Base-by-base conservation (phyloP, 75 land plant species). In the Sequoia sempervirens region DNA sequence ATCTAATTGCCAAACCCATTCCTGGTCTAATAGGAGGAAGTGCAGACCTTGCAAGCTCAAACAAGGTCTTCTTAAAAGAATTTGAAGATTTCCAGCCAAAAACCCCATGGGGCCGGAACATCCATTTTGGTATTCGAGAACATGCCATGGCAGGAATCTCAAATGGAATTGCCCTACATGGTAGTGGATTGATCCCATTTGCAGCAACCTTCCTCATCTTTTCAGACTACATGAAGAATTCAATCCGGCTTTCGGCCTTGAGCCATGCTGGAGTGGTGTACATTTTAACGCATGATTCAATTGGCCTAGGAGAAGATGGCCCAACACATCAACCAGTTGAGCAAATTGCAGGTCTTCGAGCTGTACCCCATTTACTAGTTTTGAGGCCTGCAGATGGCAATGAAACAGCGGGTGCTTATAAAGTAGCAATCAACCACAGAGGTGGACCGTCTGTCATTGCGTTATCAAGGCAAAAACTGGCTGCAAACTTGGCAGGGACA, bases 121-220 rank as follows among this genome's bases (percentile, higher is more conserved):
- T 96, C 43, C 84, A 96, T 52, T 96, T 91, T 88, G 98, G 98
- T 73, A 90, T 96, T 17, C 86, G 98, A 15, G 98, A 96, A 85
- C 98, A 96, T 80, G 93, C 95, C 23, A 96, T 96, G 98, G 98
- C 92, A n/a, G 92, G 88, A 58, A 96, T 96, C n/a, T 94, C 95
- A 54, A 96, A 96, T 73, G 98, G 98, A 32, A 87, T 96, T 56
- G 90, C 91, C 18, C 89, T 93, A 54, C 98, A 96, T 91, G 85
- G 90, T 52, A 91, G 93, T 75, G 98, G 98, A 26, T 80, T 96
- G 23, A 92, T 96, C 53, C 96, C 98, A 41, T 90, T 93, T 75
- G 94, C 94, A 50, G 93, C 98, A 23, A 96, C 98, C 15, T 96
- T 96, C 88, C 91, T 96, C 43, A 88, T 90, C 28, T 96, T 96